Percentiles rank a stretch among this genome's conserved stretches.
Conservation (phyloP, 768 basidiomycete species). For the Trametes maxima region DNA sequence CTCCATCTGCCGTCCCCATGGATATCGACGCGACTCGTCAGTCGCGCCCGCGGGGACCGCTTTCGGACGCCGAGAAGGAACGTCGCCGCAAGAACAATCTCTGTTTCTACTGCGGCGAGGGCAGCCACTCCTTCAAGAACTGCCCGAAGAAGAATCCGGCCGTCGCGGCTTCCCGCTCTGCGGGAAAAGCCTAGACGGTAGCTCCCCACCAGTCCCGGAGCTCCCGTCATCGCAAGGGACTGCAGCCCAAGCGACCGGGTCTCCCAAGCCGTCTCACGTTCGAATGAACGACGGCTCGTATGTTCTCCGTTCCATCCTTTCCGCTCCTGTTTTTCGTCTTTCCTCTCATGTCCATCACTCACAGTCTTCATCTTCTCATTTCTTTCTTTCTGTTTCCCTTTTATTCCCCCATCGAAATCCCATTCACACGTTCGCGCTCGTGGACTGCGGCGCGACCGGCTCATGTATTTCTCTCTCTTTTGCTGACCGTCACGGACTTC, state of each 20-base stretch:
- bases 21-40: slow-evolving; percentile 20
- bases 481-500: slow-evolving; percentile 35
- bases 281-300: slow-evolving; percentile 9
- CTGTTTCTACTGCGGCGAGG: slow-evolving; percentile 39
- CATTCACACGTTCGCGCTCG: slow-evolving; percentile 38
- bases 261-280: not conserved
- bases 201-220: slow-evolving; percentile 21
- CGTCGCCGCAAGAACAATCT: slow-evolving; percentile 29
- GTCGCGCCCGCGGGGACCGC: not conserved
- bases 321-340: slow-evolving; percentile 17
- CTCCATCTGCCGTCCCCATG: slow-evolving; percentile 15
- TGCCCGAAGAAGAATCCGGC: slow-evolving; percentile 30
- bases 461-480: slow-evolving; percentile 42
- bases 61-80: slow-evolving; percentile 9
- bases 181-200: slow-evolving; percentile 28
- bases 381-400: slow-evolving; percentile 28
- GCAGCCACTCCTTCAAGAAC: slow-evolving; percentile 30
- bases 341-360: slow-evolving; percentile 9
- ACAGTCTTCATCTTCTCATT: slow-evolving; percentile 22
- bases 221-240: slow-evolving; percentile 20
- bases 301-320: slow-evolving; percentile 10
- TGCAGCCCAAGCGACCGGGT: not conserved
- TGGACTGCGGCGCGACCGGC: slow-evolving; percentile 40
- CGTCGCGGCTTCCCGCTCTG: slow-evolving; percentile 8
- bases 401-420: slow-evolving; percentile 35